Evolutionary conservation across 2,329 filamentous ascomycete species (phyloP).

Genomic region (Ceratocystis destructans): DNA sequence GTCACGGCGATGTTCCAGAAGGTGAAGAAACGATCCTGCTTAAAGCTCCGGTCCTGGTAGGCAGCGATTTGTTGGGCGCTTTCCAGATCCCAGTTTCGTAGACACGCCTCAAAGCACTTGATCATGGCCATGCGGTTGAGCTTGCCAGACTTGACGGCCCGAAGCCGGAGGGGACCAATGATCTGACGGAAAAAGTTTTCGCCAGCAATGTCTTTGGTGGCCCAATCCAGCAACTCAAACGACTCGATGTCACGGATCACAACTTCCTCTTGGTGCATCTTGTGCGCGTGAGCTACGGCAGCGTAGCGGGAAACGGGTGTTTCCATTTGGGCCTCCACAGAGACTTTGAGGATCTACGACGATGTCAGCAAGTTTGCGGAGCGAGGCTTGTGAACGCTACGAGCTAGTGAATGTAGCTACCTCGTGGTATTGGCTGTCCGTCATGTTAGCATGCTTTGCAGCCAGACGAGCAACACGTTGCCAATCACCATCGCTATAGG

Average conservation of each 20-base stretch:
- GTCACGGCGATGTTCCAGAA: slow-evolving; percentile 44
- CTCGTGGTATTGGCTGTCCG: slow-evolving; percentile 43
- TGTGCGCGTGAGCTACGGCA: slow-evolving; percentile 8
- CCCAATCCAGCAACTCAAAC: slow-evolving; percentile 43
- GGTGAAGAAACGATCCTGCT: slow-evolving; percentile 35
- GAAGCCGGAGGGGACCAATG: slow-evolving; percentile 36
- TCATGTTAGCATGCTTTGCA: slow-evolving; percentile 34
- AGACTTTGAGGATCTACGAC: slow-evolving; percentile 10
- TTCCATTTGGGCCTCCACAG: slow-evolving; percentile 12
- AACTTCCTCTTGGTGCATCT: slow-evolving; percentile 31
- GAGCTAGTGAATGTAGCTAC: slow-evolving; percentile 25
- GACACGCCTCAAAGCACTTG: slow-evolving; percentile 38
- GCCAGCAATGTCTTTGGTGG: slow-evolving; percentile 29
- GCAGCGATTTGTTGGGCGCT: slow-evolving; percentile 36
- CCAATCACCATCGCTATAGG: slow-evolving; percentile 44
- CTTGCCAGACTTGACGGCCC: slow-evolving; percentile 33
- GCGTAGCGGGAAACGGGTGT: slow-evolving; percentile 8
- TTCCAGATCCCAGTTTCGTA: slow-evolving; percentile 37
- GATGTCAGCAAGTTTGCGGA: neutral
- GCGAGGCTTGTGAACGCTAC: neutral
- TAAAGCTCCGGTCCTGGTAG: slow-evolving; percentile 38
- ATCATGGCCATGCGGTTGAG: slow-evolving; percentile 36
- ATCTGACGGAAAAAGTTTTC: slow-evolving; percentile 34
- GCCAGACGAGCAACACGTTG: slow-evolving; percentile 37
- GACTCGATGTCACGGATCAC: slow-evolving; percentile 37